Conservation (phyloP, 1,284 basidiomycete species). For the Pulveroboletus sp. region DNA sequence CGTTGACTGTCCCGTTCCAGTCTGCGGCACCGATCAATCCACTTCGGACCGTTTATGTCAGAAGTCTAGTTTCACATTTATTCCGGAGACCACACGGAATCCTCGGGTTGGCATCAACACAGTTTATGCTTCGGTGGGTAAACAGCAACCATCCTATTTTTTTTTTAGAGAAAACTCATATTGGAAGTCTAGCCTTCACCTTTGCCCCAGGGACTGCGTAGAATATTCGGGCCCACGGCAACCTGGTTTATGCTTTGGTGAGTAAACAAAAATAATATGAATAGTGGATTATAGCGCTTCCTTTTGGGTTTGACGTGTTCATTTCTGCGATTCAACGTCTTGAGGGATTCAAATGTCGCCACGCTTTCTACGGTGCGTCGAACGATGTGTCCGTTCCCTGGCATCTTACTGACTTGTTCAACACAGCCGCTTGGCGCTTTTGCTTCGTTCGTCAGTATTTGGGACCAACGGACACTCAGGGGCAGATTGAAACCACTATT, state of each 20-base stretch:
- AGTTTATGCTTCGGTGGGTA: slow-evolving; percentile 57
- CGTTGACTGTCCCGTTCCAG: slow-evolving; percentile 61
- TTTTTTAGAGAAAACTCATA: not conserved
- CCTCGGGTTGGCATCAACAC: slow-evolving; percentile 56
- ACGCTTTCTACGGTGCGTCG: slow-evolving; percentile 51
- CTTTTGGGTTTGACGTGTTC: slow-evolving; percentile 73
- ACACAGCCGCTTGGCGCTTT: slow-evolving; percentile 56
- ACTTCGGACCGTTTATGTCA: slow-evolving; percentile 66
- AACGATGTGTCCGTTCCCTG: not conserved
- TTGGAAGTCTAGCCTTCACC: too few relatives aligned
- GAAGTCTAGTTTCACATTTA: slow-evolving; percentile 61
- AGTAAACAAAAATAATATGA: too few relatives aligned
- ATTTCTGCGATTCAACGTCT: slow-evolving; percentile 63
- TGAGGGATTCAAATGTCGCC: slow-evolving; percentile 47
- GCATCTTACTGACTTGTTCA: slow-evolving; percentile 14
- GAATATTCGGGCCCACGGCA: too few relatives aligned
- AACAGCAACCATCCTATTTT: slow-evolving; percentile 16
- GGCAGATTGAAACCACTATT: slow-evolving; percentile 66
- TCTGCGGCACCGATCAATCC: slow-evolving; percentile 55
- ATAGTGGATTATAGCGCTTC: slow-evolving; percentile 60
- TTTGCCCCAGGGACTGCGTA: too few relatives aligned
- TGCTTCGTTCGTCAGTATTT: slow-evolving; percentile 51
- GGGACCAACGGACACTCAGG: slow-evolving; percentile 55
- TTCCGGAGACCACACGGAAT: slow-evolving; percentile 51
- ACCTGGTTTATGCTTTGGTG: too few relatives aligned